Evolutionary conservation across 1,139 yeast genomes (phyloP).

Genomic region (Hemisphaericaspora lyxosophila): DNA sequence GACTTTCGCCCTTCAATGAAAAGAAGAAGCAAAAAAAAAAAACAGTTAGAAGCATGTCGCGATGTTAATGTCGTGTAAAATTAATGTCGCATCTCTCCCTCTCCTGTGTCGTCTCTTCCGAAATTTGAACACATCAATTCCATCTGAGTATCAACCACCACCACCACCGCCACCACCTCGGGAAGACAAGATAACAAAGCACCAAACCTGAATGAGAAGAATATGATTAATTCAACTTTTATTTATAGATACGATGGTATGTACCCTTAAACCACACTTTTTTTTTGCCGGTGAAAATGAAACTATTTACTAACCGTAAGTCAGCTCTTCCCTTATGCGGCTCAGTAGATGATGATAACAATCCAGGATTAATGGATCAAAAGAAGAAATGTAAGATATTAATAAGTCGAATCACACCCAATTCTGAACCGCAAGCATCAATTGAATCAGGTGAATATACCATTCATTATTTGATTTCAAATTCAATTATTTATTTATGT

Average conservation of each 20-base stretch:
- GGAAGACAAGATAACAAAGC: too few relatives aligned
- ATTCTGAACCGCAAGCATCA: constrained; percentile 83
- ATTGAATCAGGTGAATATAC: constrained; percentile 74
- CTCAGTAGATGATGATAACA: constrained; percentile 80
- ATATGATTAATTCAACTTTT: constrained; percentile 72
- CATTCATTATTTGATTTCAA: constrained; percentile 70
- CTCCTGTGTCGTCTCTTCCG: too few relatives aligned
- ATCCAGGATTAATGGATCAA: constrained; percentile 59
- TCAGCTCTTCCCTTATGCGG: constrained; percentile 90
- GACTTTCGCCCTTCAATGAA: too few relatives aligned
- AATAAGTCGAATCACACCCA: constrained; percentile 72
- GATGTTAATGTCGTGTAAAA: not conserved
- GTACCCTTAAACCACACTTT: too few relatives aligned
- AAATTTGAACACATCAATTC: too few relatives aligned
- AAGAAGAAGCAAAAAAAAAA: too few relatives aligned
- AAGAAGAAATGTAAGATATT: constrained; percentile 83
- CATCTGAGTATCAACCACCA: too few relatives aligned
- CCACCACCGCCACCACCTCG: too few relatives aligned
- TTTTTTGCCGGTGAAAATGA: too few relatives aligned
- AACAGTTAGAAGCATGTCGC: too few relatives aligned
- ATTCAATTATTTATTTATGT: constrained; percentile 70
- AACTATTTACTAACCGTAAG: too few relatives aligned
- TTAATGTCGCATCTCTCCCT: not conserved
- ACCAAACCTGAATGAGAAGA: too few relatives aligned
- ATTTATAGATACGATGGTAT: constrained; percentile 71